These are phyloP conservation scores for Incumbomyces lentus DNA, from an alignment of 2,329 filamentous ascomycete species.

Conservation along the genomic window DNA sequence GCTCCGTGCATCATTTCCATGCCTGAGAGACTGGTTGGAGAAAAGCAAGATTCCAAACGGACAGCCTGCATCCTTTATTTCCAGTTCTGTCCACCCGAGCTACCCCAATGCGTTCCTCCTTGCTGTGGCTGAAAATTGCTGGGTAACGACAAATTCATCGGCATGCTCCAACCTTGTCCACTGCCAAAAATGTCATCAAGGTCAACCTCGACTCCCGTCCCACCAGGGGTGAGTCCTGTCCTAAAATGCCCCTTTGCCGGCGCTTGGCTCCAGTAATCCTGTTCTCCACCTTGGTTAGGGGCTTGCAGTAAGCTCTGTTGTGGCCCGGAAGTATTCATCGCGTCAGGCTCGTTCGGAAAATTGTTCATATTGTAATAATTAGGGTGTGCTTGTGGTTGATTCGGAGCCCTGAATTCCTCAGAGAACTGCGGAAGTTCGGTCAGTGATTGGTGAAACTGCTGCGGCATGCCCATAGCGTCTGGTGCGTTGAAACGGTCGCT, in stretches of 20 bases:
- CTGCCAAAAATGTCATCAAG: constrained; percentile 16
- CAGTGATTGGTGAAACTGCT: background rate
- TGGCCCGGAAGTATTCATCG: background rate
- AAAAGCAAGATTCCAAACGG: no score
- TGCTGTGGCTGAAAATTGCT: background rate
- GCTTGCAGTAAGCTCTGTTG: background rate
- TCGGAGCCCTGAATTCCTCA: background rate
- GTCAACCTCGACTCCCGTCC: constrained; percentile 5
- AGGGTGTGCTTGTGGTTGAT: background rate
- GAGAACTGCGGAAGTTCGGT: background rate
- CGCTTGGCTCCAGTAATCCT: constrained; percentile 15
- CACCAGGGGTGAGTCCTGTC: constrained; percentile 9
- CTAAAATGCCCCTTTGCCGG: constrained; percentile 6
- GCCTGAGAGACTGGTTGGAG: no score
- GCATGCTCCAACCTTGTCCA: constrained; percentile 10
- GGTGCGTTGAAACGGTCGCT: background rate
- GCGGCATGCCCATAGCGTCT: background rate
- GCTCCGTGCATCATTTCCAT: no score
- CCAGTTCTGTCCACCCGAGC: background rate
- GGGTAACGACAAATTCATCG: background rate
- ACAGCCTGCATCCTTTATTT: background rate
- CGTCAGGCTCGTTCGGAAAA: background rate
- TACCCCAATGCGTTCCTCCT: background rate
- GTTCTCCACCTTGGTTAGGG: background rate
- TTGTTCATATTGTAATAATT: constrained; percentile 1